phyloP scores from a whole-genome alignment of 2,329 filamentous ascomycete species.

The Rhinocladiella mackenziei region DNA sequence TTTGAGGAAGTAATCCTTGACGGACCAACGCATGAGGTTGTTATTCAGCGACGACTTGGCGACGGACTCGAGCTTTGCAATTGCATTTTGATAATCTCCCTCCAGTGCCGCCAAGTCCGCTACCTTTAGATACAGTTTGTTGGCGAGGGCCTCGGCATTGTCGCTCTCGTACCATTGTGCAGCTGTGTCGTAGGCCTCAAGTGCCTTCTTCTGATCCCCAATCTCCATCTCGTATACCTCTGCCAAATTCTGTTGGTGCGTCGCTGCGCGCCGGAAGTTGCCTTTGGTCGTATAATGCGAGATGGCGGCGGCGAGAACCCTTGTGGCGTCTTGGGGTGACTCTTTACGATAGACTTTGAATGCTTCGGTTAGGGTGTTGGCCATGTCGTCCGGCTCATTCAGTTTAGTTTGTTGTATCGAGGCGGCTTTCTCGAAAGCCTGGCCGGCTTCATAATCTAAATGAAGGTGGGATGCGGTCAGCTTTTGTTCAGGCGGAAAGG shows the following conservation, averaged over 20 bases:
- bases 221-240: slow-evolving; percentile 82
- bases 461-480: slow-evolving; percentile 1
- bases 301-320: slow-evolving; percentile 75
- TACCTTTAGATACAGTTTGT: slow-evolving; percentile 89
- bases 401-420: slow-evolving; percentile 72
- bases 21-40: slow-evolving; percentile 87
- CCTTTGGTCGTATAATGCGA: slow-evolving; percentile 82
- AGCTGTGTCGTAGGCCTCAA: slow-evolving; percentile 78
- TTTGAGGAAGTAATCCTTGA: slow-evolving; percentile 95
- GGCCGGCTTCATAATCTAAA: slow-evolving; percentile 76
- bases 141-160: slow-evolving; percentile 81
- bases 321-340: slow-evolving; percentile 74
- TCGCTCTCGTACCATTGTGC: slow-evolving; percentile 87
- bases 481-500: slow-evolving; percentile 11
- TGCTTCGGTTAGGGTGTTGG: slow-evolving; percentile 81
- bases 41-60: slow-evolving; percentile 74
- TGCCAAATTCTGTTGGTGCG: slow-evolving; percentile 82
- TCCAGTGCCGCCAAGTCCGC: slow-evolving; percentile 81
- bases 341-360: slow-evolving; percentile 93
- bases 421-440: slow-evolving; percentile 83
- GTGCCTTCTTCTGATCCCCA: slow-evolving; percentile 70
- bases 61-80: slow-evolving; percentile 78
- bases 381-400: slow-evolving; percentile 88
- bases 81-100: slow-evolving; percentile 77
- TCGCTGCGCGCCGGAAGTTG: slow-evolving; percentile 85